phyloP scores from a whole-genome alignment of 768 basidiomycete species.

The Panus rudis region DNA sequence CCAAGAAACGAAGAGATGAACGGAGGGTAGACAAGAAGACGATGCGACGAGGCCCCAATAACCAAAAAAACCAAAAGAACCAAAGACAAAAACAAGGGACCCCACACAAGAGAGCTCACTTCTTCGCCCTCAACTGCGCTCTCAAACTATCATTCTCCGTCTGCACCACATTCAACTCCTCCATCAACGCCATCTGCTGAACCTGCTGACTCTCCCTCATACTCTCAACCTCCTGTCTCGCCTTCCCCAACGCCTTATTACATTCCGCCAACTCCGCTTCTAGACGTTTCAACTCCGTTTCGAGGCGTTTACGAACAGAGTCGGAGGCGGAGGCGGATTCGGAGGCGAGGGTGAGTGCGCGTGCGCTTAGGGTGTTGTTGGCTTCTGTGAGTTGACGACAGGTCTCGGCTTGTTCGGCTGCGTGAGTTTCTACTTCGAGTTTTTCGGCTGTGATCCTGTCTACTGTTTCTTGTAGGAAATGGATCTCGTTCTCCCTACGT shows the following conservation, averaged over 20 bases:
- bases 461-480: conserved; percentile 50
- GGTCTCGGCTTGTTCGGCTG: conserved; percentile 69
- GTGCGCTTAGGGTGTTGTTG: conserved; percentile 71
- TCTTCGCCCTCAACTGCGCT: conserved; percentile 50
- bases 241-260: conserved; percentile 52
- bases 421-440: conserved; percentile 58
- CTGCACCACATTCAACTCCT: conserved; percentile 82
- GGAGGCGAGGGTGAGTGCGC: conserved; percentile 62
- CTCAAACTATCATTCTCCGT: conserved; percentile 68
- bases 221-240: conserved; percentile 61
- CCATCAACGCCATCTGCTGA: conserved; percentile 78
- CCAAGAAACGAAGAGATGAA: too few relatives aligned
- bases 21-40: too few relatives aligned
- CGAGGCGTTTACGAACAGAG: conserved; percentile 51
- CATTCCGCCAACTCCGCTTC: conserved; percentile 58
- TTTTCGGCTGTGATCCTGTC: conserved; percentile 59
- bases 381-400: conserved; percentile 68
- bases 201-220: conserved; percentile 68
- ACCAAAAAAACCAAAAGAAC: too few relatives aligned
- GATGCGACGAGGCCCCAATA: too few relatives aligned
- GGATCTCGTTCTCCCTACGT: conserved; percentile 59
- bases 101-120: too few relatives aligned
- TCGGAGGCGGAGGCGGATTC: conserved; percentile 55
- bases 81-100: too few relatives aligned
- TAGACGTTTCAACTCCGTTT: too few relatives aligned